Conservation (phyloP, 2,329 filamentous ascomycete species). For the Endoconidiophora polonica region DNA sequence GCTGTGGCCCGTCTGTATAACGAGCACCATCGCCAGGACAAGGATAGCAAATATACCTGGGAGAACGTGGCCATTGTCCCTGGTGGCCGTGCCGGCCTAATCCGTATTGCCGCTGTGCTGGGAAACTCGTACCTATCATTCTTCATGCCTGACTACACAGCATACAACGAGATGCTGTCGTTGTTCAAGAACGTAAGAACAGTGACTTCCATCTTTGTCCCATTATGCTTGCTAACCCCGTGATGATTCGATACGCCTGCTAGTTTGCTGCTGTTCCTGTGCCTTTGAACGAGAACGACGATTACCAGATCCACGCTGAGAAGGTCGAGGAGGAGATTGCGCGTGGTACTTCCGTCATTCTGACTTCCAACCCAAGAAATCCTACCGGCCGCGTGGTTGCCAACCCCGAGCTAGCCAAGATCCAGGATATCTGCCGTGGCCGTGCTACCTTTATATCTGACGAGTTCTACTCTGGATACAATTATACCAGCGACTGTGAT, state of each 20-base stretch:
- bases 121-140: slow-evolving; percentile 87
- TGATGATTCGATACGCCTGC: not conserved
- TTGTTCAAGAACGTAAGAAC: slow-evolving; percentile 70
- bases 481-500: slow-evolving; percentile 85
- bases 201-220: not conserved
- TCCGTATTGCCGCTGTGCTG: slow-evolving; percentile 83
- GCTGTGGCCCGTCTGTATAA: slow-evolving; percentile 90
- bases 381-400: slow-evolving; percentile 77
- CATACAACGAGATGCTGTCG: slow-evolving; percentile 94
- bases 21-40: slow-evolving; percentile 73
- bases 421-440: slow-evolving; percentile 83
- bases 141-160: slow-evolving; percentile 90
- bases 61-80: slow-evolving; percentile 96
- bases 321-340: slow-evolving; percentile 87
- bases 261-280: slow-evolving; percentile 76
- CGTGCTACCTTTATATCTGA: slow-evolving; percentile 86
- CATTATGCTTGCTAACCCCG: too few species aligned
- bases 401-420: slow-evolving; percentile 72
- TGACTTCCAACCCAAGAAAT: slow-evolving; percentile 92
- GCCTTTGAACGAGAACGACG: slow-evolving; percentile 67
- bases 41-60: slow-evolving; percentile 82
- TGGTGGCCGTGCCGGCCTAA: slow-evolving; percentile 79
- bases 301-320: slow-evolving; percentile 83
- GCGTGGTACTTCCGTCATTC: slow-evolving; percentile 69
- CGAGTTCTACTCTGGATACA: slow-evolving; percentile 94